Percentiles rank a stretch among this genome's conserved stretches.
These are phyloP conservation scores for Solanum chacoense DNA, from an alignment of 305 asterid species.

Conservation along the genomic window DNA sequence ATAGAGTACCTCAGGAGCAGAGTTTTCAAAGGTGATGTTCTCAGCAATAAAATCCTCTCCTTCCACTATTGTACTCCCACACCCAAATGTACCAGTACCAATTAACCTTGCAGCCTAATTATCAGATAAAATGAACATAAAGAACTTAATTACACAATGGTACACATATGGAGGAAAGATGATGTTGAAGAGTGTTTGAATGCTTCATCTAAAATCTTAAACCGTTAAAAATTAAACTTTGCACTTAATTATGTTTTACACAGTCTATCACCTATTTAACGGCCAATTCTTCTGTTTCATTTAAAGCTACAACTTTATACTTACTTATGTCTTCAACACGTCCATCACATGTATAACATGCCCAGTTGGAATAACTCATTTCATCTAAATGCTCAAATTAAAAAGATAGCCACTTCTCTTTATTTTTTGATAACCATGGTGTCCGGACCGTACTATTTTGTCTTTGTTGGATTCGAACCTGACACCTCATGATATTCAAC, in stretches of 20 bases:
- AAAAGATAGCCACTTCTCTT: background rate
- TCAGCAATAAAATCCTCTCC: conserved; percentile 98
- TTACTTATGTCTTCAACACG: background rate
- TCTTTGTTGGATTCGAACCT: background rate
- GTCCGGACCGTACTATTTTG: background rate
- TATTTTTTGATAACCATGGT: background rate
- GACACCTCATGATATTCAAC: background rate
- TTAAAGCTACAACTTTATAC: background rate
- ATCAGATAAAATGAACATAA: background rate
- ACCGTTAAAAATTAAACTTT: background rate
- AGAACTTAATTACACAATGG: background rate
- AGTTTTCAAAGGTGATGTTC: conserved; percentile 81
- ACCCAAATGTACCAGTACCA: conserved; percentile 95
- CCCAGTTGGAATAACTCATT: too few relatives aligned
- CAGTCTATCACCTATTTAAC: background rate
- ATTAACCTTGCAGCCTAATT: conserved; percentile 57
- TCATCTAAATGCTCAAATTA: background rate
- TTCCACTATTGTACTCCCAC: conserved; percentile 76
- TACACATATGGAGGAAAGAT: background rate
- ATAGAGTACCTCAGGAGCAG: conserved; percentile 58
- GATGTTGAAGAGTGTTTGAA: too few relatives aligned
- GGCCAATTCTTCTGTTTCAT: background rate
- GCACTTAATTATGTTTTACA: background rate
- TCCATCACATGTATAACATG: background rate
- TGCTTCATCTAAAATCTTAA: background rate